Base-by-base conservation (phyloP, 257 asterid genomes). In the Penstemon davidsonii region DNA sequence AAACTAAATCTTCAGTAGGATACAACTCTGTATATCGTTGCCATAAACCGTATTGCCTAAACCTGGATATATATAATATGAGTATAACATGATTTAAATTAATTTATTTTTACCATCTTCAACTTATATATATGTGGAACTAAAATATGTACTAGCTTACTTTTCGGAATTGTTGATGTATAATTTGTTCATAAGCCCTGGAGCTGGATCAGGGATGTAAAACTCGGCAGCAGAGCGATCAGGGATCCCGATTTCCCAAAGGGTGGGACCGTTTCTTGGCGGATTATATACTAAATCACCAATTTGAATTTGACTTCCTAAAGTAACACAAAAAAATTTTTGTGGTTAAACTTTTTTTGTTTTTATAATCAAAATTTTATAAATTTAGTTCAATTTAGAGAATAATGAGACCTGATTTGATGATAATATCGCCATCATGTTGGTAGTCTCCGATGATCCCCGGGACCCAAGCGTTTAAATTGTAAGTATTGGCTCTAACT, bases 211-310 rank as follows among this genome's bases (percentile, higher is more conserved):
- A 18, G 88, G 88, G 12, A 83, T 51, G 51, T 63, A 80, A 55
- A 78, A 83, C 44, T 83, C 88, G 2, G 75, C 69, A 45, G 84
- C 84, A 0, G 75, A 68, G 8, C 88, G 84, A 70, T 83, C 85
- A 12, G 85, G 85, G 56, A 75, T 55, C 47, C 85, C 85, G 15
- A 83, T 83, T 74, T 83, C 84, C 88, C 88, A 83, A 5, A 83
- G 12, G 1, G 84, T 83, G 0, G 82, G 79, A 2, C 88, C 88
- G 5, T 67, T 70, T 78, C 88, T 67, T 8, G 85, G 85, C 55
- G 88, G 79, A 12, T 60, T 15, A 15, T 63, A 83, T 2, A 74
- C 75, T 42, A 80, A 15, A 10, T 73, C 66, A 3, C 75, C 76
- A 7, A 68, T 38, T 19, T 62, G 43, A 70, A 67, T 71, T 37